Evolutionary conservation across 2,329 filamentous ascomycete species (phyloP), one percentile per base, ranked within the genome.

Genomic region (Fusarium oxysporum): DNA sequence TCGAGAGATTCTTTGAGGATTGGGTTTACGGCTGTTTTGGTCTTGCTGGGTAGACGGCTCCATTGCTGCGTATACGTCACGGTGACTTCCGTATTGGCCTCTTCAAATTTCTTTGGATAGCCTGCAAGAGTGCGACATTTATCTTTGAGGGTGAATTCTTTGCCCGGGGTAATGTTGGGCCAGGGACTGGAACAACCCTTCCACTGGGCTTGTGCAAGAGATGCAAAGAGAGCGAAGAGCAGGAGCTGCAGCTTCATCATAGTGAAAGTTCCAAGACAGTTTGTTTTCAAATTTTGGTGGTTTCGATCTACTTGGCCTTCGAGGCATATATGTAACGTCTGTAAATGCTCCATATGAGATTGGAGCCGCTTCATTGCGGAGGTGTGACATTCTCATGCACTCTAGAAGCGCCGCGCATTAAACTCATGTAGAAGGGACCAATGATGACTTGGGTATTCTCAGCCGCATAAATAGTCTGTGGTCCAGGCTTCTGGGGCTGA

Each of bases 61-160:
- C 70, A 74, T 40, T 59, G 54, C 6, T 50, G 14, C 1, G 63
- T 73, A 51, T 73, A 74, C 16, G 43, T 19, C 16, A 73, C 67
- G 2, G 35, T 59, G 33, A 74, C 50, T 28, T 58, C 55, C 41
- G 55, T 68, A 17, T 37, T 17, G 16, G 25, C 13, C 14, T 48
- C 25, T 21, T 23, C 54, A 38, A 73, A 65, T 2, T 14, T 40
- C 32, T 62, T 56, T 4, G 71, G 67, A 35, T 73, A 73, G 5
- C 61, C 58, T 6, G 61, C 30, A 19, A 71, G 45, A 10, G 38
- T 14, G 9, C 60, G 56, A 25, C 70, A 74, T 28, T 71, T 16
- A 11, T 57, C 37, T 2, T 63, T 43, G 43, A 71, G 50, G 11
- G 67, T 73, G 13, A 17, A 54, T 8, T 40, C 16, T 4, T 54